These are phyloP conservation scores for Verticillium dahliae DNA, from an alignment of 2,329 filamentous ascomycete species.

Conservation along the genomic window DNA sequence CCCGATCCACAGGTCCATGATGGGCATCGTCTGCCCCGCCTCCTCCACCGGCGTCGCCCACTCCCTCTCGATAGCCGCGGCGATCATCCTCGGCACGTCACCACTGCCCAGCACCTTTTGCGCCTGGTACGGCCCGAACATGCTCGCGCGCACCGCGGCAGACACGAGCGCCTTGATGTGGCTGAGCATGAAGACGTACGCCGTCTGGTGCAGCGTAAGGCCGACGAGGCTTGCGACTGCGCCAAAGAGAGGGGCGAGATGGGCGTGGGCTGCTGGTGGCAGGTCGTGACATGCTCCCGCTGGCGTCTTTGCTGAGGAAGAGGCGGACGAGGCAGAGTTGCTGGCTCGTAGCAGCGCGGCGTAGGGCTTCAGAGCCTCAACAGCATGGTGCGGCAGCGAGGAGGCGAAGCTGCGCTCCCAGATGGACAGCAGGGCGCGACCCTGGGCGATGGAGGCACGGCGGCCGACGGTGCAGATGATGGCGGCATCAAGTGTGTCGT, in stretches of 20 bases:
- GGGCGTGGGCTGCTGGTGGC: constrained; percentile 22
- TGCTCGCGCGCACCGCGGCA: constrained; percentile 68
- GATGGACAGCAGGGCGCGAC: constrained; percentile 64
- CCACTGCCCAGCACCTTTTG: constrained; percentile 63
- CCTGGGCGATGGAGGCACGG: constrained; percentile 69
- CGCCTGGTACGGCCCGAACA: constrained; percentile 76
- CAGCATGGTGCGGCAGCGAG: constrained; percentile 19
- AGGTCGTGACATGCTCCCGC: background rate
- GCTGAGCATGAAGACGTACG: constrained; percentile 69
- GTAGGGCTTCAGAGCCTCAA: constrained; percentile 26
- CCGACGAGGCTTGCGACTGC: constrained; percentile 56
- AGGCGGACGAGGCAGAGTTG: constrained; percentile 12
- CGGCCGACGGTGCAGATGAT: constrained; percentile 74
- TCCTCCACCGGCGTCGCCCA: constrained; percentile 54
- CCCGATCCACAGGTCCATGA: constrained; percentile 78
- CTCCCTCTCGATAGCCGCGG: constrained; percentile 50
- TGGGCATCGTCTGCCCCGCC: constrained; percentile 68
- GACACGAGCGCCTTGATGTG: constrained; percentile 72
- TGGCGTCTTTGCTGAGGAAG: background rate
- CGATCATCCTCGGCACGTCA: constrained; percentile 51
- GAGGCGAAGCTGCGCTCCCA: constrained; percentile 66
- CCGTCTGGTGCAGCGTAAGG: constrained; percentile 54
- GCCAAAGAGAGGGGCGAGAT: constrained; percentile 67
- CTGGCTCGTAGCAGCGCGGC: constrained; percentile 23
- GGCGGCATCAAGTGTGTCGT: constrained; percentile 71